Evolutionary conservation across 257 asterid species (phyloP).

Genomic region (Prunella vulgaris): DNA sequence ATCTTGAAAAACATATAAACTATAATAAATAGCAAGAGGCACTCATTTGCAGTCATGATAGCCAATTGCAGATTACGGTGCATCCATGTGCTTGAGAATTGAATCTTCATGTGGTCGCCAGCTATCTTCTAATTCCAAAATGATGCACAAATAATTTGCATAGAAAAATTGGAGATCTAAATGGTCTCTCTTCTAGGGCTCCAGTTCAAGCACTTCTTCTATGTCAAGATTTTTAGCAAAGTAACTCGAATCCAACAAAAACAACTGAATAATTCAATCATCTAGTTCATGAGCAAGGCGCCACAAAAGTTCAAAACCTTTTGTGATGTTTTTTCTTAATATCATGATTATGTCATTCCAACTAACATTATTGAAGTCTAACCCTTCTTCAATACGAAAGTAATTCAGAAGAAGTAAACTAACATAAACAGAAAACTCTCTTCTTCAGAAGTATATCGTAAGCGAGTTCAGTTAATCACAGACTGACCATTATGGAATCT

Average conservation of each 20-base stretch:
- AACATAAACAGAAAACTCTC: neutral
- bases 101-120: neutral
- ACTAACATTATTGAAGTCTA: neutral
- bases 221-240: neutral
- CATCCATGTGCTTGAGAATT: neutral
- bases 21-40: neutral
- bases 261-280: neutral
- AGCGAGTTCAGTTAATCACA: neutral
- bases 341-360: neutral
- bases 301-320: neutral
- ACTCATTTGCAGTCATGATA: neutral
- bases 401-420: neutral
- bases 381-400: neutral
- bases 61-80: neutral
- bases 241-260: neutral
- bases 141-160: neutral
- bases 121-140: neutral
- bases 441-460: neutral
- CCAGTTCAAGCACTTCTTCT: neutral
- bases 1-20: constrained; percentile 7
- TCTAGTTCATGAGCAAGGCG: neutral
- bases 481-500: neutral
- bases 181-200: neutral
- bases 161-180: neutral
- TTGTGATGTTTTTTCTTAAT: neutral